phyloP scores from a whole-genome alignment of 2,329 filamentous ascomycete species.

The Keithomyces neogunnii region DNA sequence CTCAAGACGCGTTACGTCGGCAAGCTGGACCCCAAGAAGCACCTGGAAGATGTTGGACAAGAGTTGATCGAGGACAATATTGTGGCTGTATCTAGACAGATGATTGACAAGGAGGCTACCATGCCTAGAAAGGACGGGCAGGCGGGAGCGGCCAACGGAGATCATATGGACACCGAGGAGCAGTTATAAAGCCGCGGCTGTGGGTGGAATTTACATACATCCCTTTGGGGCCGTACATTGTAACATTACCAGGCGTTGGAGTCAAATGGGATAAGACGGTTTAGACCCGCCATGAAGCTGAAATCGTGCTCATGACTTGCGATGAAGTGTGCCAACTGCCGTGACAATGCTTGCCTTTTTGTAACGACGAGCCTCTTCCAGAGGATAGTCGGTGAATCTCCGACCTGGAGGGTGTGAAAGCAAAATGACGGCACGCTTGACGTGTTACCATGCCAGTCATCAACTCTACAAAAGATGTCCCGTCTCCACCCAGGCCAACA shows the following conservation, averaged over 20 bases:
- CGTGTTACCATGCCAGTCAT: too few relatives aligned
- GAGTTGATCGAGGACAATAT: constrained; percentile 99
- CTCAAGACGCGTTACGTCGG: constrained; percentile 98
- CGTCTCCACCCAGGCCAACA: too few relatives aligned
- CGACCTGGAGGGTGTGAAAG: too few relatives aligned
- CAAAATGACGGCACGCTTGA: too few relatives aligned
- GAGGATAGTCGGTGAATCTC: too few relatives aligned
- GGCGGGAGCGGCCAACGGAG: constrained; percentile 44
- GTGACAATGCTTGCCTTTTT: not conserved
- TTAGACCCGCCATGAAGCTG: constrained; percentile 11
- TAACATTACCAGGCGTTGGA: constrained; percentile 24
- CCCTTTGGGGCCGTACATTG: constrained; percentile 16
- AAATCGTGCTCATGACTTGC: constrained; percentile 8
- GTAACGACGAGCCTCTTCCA: too few relatives aligned
- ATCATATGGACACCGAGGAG: constrained; percentile 65
- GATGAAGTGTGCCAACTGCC: not conserved
- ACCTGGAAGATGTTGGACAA: constrained; percentile 92
- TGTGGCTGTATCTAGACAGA: constrained; percentile 92
- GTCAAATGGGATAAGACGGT: constrained; percentile 18
- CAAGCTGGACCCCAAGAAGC: constrained; percentile 99
- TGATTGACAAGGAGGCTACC: constrained; percentile 99
- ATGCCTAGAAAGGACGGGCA: constrained; percentile 63
- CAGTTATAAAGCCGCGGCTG: constrained; percentile 17
- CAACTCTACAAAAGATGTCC: too few relatives aligned
- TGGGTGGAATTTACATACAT: constrained; percentile 9